These are phyloP conservation scores for Metschnikowia colocasiae DNA, from an alignment of 805 yeast genomes.

Conservation along the genomic window DNA sequence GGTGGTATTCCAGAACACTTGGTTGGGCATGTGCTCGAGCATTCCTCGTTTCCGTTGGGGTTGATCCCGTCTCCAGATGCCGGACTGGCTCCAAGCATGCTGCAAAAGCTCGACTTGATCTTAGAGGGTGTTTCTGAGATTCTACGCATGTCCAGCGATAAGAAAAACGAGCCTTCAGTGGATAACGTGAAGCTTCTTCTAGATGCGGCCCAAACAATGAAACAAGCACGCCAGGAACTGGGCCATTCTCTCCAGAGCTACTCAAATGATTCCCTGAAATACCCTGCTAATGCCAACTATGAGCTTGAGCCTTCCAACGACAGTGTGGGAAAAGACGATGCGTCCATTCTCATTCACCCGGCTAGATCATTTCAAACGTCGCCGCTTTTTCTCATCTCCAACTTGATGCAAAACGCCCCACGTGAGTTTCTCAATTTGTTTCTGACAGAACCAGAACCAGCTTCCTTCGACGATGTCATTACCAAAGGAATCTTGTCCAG, in stretches of 20 bases:
- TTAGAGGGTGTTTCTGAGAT: constrained; percentile 36
- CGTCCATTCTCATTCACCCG: constrained; percentile 27
- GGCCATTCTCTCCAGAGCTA: not conserved
- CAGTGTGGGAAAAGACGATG: not conserved
- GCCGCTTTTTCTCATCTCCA: constrained; percentile 42
- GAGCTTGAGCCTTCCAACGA: not conserved
- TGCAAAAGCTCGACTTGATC: constrained; percentile 28
- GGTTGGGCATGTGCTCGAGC: constrained; percentile 8
- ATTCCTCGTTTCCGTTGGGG: constrained; percentile 9
- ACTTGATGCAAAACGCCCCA: constrained; percentile 31
- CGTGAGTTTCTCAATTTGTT: constrained; percentile 34
- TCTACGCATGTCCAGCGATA: constrained; percentile 12
- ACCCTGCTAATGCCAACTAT: not conserved
- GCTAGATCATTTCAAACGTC: constrained; percentile 37
- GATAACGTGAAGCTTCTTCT: constrained; percentile 25
- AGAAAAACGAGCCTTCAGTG: constrained; percentile 6
- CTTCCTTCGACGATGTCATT: constrained; percentile 42
- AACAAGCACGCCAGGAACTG: constrained; percentile 6
- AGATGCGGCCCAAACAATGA: constrained; percentile 28
- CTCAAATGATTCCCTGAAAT: not conserved
- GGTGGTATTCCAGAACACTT: constrained; percentile 17
- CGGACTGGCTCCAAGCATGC: not conserved
- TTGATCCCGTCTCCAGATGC: constrained; percentile 8
- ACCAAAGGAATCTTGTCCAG: constrained; percentile 46
- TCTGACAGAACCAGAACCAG: constrained; percentile 7